These are phyloP conservation scores for Diaporthe velutina DNA, from an alignment of 2,329 filamentous ascomycete genomes.

Conservation along the genomic window DNA sequence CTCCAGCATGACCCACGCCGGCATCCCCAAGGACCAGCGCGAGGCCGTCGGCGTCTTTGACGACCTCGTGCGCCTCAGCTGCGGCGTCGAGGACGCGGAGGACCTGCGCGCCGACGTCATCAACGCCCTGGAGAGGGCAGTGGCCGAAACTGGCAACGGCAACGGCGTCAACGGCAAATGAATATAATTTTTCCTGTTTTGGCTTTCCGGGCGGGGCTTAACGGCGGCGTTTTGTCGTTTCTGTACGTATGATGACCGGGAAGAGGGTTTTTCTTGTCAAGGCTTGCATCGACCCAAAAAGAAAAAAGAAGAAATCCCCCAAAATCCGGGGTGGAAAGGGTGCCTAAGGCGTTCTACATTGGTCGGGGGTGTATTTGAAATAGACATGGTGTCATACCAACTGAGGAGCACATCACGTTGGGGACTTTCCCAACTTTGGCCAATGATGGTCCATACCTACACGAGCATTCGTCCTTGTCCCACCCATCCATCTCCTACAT, in stretches of 20 bases:
- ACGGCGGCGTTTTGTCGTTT: constrained; percentile 3
- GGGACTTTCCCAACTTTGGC: neutral
- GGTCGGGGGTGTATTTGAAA: constrained; percentile 21
- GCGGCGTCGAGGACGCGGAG: constrained; percentile 90
- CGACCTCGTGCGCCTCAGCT: constrained; percentile 92
- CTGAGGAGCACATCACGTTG: constrained; percentile 24
- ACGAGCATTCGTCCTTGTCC: neutral
- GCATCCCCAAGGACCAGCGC: constrained; percentile 89
- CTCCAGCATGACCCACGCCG: constrained; percentile 96
- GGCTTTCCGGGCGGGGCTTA: neutral
- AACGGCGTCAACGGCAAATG: constrained; percentile 29
- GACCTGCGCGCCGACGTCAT: constrained; percentile 87
- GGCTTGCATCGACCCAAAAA: constrained; percentile 14
- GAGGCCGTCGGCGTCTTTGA: constrained; percentile 96
- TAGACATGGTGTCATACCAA: constrained; percentile 28
- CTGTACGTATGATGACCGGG: neutral
- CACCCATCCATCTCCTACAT: neutral
- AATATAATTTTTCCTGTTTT: neutral
- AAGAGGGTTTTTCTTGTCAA: neutral
- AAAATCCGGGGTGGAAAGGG: neutral
- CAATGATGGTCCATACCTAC: neutral
- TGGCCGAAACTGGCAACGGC: constrained; percentile 50
- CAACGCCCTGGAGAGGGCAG: constrained; percentile 82
- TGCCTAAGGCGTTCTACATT: constrained; percentile 26
- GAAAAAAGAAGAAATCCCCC: neutral